These are phyloP conservation scores for Penicillium italicum DNA, from an alignment of 2,329 filamentous ascomycete genomes.

Conservation along the genomic window DNA sequence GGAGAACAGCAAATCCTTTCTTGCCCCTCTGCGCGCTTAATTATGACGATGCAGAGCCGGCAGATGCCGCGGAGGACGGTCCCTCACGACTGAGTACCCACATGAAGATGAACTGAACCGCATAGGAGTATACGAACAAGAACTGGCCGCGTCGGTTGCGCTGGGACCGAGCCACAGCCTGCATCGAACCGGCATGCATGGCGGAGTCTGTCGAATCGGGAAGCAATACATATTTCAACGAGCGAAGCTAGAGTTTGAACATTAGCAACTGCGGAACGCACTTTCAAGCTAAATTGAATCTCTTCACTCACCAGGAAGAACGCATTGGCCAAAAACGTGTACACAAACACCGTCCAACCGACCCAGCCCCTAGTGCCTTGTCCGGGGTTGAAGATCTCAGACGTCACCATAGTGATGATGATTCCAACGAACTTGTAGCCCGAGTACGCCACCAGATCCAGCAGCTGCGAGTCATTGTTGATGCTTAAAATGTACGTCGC, in stretches of 20 bases:
- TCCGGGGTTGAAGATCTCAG: conserved; percentile 72
- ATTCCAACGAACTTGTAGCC: conserved; percentile 99
- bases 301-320: conserved; percentile 74
- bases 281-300: background rate
- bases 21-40: background rate
- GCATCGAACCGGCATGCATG: conserved; percentile 57
- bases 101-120: conserved; percentile 94
- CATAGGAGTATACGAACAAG: conserved; percentile 88
- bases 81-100: conserved; percentile 65
- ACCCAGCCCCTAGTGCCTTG: conserved; percentile 82
- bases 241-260: conserved; percentile 66
- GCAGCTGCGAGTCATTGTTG: conserved; percentile 85
- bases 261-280: background rate
- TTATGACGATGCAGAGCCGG: conserved; percentile 15
- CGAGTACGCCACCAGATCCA: conserved; percentile 92
- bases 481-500: conserved; percentile 93
- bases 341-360: conserved; percentile 83
- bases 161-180: conserved; percentile 76
- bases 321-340: conserved; percentile 90
- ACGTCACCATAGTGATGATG: conserved; percentile 78
- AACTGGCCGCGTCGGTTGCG: conserved; percentile 86
- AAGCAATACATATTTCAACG: conserved; percentile 89
- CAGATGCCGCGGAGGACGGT: conserved; percentile 29
- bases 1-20: background rate
- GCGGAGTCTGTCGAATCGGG: conserved; percentile 72